Conservation (phyloP, 306 rosid genomes). For the Inga oerstediana region DNA sequence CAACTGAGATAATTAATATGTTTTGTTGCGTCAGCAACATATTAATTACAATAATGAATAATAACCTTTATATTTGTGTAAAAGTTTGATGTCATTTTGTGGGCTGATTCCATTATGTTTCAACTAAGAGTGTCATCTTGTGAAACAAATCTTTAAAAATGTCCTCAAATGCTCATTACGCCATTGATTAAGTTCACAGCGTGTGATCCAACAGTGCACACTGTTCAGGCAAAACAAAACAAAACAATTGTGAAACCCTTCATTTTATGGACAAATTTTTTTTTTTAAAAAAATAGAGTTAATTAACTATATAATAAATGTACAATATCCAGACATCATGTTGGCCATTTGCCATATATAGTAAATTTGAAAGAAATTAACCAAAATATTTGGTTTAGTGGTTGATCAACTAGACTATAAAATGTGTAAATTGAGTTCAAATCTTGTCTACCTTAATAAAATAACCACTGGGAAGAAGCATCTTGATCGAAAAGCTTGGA, state of each 20-base stretch:
- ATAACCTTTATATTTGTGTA: not conserved
- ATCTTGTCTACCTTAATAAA: no score
- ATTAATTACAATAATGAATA: not conserved
- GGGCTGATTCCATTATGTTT: not conserved
- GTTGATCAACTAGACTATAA: no score
- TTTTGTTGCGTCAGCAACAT: not conserved
- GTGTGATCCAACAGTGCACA: not conserved
- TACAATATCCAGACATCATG: no score
- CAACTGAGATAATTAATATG: no score
- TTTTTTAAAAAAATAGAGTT: not conserved
- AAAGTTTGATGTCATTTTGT: constrained; percentile 10
- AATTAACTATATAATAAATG: not conserved
- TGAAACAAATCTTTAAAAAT: constrained; percentile 22
- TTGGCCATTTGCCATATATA: no score
- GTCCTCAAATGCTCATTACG: constrained; percentile 23
- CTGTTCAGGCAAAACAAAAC: not conserved
- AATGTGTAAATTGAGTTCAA: no score
- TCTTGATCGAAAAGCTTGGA: no score
- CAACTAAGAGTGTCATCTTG: not conserved
- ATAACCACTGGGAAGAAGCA: no score
- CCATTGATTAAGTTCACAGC: constrained; percentile 24
- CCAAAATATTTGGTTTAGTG: no score
- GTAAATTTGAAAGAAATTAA: no score
- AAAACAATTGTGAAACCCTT: not conserved
- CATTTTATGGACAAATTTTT: not conserved